Evolutionary conservation across 192 early-diverging fungal genomes (phyloP).

Genomic region (Backusella morwellensis): DNA sequence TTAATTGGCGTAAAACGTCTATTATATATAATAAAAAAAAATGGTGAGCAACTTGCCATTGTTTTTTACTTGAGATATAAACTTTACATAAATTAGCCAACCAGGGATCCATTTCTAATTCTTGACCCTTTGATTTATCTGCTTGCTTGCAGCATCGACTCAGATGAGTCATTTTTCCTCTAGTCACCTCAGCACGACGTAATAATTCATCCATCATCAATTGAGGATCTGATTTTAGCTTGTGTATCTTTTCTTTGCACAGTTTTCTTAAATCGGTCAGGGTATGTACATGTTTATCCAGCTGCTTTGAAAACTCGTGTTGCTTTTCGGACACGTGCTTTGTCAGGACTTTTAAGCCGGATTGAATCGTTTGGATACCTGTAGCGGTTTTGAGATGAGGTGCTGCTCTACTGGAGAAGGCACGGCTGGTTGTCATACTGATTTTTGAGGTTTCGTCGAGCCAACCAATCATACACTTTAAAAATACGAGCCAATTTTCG

Average conservation of each 20-base stretch:
- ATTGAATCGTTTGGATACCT: not conserved
- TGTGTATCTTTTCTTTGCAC: constrained; percentile 43
- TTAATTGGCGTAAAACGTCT: constrained; percentile 35
- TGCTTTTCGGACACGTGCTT: not conserved
- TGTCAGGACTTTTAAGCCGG: not conserved
- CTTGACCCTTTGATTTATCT: not conserved
- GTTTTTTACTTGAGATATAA: not conserved
- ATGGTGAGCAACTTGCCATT: not conserved
- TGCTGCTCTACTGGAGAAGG: not conserved
- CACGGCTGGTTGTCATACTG: constrained; percentile 2
- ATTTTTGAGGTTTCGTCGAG: constrained; percentile 4
- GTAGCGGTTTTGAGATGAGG: not conserved
- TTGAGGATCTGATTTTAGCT: constrained; percentile 30
- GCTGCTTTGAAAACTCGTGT: constrained; percentile 1
- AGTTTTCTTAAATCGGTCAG: constrained; percentile 38
- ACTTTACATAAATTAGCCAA: constrained; percentile 35
- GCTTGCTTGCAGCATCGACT: constrained; percentile 33
- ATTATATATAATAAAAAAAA: not conserved
- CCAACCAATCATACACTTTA: constrained; percentile 6
- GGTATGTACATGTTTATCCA: constrained; percentile 30
- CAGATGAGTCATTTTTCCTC: constrained; percentile 35
- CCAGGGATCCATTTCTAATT: constrained; percentile 33
- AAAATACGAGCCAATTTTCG: constrained; percentile 3
- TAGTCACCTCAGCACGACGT: constrained; percentile 40
- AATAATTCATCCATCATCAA: constrained; percentile 39